These are phyloP conservation scores for Leccinum longicurvipes DNA, from an alignment of 768 basidiomycete genomes.

Conservation along the genomic window DNA sequence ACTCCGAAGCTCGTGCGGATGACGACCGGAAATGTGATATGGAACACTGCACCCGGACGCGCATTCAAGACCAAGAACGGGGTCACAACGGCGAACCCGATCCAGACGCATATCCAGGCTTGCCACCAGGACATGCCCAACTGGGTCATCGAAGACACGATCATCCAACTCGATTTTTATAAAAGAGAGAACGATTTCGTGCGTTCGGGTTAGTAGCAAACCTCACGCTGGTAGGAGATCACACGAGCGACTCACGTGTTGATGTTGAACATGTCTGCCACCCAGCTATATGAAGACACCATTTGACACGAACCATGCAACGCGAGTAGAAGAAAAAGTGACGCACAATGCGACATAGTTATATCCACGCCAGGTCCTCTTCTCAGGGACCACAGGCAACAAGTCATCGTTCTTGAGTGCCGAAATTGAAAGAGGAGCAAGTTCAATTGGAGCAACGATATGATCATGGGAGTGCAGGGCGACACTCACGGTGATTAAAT, in stretches of 20 bases:
- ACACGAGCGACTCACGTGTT: constrained; percentile 52
- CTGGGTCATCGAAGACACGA: constrained; percentile 71
- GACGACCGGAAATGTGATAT: constrained; percentile 75
- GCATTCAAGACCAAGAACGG: constrained; percentile 77
- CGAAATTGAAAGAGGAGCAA: constrained; percentile 13
- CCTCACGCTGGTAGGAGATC: not conserved
- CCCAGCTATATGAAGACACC: constrained; percentile 49
- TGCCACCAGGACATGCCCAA: constrained; percentile 80
- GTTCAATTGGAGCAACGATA: not conserved
- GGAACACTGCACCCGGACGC: constrained; percentile 71
- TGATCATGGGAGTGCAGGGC: not conserved
- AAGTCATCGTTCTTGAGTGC: constrained; percentile 63
- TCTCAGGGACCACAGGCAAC: constrained; percentile 58
- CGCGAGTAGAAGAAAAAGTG: not conserved
- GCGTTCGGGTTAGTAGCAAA: not conserved
- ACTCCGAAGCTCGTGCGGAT: constrained; percentile 74
- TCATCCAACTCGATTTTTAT: constrained; percentile 57
- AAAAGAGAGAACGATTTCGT: constrained; percentile 1
- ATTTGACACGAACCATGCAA: not conserved
- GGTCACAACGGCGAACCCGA: constrained; percentile 56
- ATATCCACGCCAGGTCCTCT: constrained; percentile 62
- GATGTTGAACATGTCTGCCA: constrained; percentile 77
- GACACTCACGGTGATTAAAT: constrained; percentile 53
- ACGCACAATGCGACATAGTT: constrained; percentile 67
- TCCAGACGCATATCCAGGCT: constrained; percentile 78